Base-by-base conservation (phyloP, 768 basidiomycete genomes). In the Agrocybe chaxingu region DNA sequence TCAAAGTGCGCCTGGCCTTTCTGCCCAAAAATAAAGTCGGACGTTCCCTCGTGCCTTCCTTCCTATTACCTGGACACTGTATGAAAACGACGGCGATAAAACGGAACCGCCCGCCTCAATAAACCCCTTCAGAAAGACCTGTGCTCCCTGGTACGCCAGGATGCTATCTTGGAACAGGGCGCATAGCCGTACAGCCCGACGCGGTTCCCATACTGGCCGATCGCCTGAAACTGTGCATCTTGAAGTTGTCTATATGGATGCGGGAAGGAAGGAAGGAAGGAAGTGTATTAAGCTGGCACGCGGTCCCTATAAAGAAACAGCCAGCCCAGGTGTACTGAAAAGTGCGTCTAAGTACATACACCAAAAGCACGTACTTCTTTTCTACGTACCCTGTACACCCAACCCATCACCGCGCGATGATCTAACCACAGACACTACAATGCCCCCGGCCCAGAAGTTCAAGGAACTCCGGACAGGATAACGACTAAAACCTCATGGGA, bases 1-100 rank as follows among this genome's bases (percentile, higher is more conserved):
- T 73, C 73, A 46, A 79, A 78, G 61, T 71, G 78, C 1, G 74
- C 74, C 29, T 61, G 59, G n/a, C 71, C 72, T 12, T 48, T 37
- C 29, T 68, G 70, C 7, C 76, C 76, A 45, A 77, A 78, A 40
- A 78, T 75, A 54, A 78, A 78, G 53, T 78, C 75, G 0, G 67
- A 64, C 2, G 16, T 16, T 16, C n/a, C n/a, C n/a, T n/a, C n/a
- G n/a, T n/a, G n/a, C n/a, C n/a, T n/a, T n/a, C n/a, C n/a, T n/a
- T n/a, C n/a, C n/a, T n/a, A 73, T 74, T 39, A 74, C 73, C 72
- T 73, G 16, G 12, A 10, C 37, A 9, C 39, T 37, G 18, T n/a
- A 9, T 8, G 16, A 8, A 34, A 36, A 33, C 13, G n/a, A 13
- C 8, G 18, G 34, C 1, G 9, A 29, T 7, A 1, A 18, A 35